phyloP scores from a whole-genome alignment of 2,329 filamentous ascomycete species.

The Colletotrichum cereale region DNA sequence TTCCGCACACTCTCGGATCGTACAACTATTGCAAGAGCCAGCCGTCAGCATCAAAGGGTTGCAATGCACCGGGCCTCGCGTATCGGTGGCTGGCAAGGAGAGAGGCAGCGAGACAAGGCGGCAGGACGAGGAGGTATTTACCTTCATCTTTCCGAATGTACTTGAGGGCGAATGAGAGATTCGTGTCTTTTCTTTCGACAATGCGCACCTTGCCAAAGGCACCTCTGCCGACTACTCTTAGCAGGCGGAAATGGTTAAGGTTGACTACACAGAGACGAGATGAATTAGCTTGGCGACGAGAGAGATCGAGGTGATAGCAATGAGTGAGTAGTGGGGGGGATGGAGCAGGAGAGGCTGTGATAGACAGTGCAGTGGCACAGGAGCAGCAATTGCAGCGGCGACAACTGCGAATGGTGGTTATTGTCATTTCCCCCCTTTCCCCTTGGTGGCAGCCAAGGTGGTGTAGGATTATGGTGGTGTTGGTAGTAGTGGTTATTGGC shows the following conservation, averaged over 20 bases:
- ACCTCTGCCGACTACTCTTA: conserved; percentile 96
- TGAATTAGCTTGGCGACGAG: conserved; percentile 23
- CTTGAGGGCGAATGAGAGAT: conserved; percentile 93
- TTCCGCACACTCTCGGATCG: conserved; percentile 98
- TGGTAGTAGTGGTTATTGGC: neutral
- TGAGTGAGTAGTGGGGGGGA: neutral
- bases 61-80: neutral
- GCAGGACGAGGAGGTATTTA: conserved; percentile 54
- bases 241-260: conserved; percentile 94
- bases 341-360: neutral
- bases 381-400: conserved; percentile 2
- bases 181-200: conserved; percentile 96
- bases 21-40: conserved; percentile 73
- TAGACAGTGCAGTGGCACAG: conserved; percentile 6
- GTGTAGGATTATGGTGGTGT: neutral
- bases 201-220: conserved; percentile 99
- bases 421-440: neutral
- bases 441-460: neutral
- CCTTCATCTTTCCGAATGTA: conserved; percentile 99
- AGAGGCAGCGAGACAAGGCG: neutral
- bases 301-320: neutral
- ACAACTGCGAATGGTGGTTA: neutral
- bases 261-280: conserved; percentile 72
- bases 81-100: neutral
- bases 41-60: conserved; percentile 32